phyloP scores from a whole-genome alignment of 2,329 filamentous ascomycete genomes.

The Fusarium phyllophilum region DNA sequence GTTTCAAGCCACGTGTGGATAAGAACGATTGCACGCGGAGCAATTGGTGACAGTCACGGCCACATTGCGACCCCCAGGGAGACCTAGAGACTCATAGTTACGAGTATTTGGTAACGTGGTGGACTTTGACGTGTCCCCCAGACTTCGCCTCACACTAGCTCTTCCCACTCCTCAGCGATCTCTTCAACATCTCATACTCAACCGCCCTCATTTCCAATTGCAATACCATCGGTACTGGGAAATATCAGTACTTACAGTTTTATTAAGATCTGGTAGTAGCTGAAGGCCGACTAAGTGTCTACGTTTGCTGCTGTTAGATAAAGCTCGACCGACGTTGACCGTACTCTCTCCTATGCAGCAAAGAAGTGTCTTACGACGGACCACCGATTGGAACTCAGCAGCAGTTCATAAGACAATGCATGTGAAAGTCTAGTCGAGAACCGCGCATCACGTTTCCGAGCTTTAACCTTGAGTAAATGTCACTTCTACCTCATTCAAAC shows the following conservation, averaged over 20 bases:
- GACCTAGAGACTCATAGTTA: no score
- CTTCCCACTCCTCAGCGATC: background rate
- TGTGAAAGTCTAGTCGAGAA: background rate
- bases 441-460: no score
- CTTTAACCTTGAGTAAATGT: no score
- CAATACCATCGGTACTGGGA: background rate
- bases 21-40: no score
- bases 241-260: background rate
- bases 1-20: no score
- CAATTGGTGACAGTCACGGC: no score
- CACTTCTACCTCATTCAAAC: no score
- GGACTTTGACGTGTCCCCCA: no score
- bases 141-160: background rate
- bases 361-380: background rate
- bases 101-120: no score
- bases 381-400: background rate
- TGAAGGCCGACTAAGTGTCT: background rate
- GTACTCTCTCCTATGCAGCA: background rate
- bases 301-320: background rate
- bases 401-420: background rate
- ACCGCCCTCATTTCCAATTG: background rate
- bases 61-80: no score
- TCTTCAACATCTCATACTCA: background rate
- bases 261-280: background rate
- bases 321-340: background rate